phyloP scores from a whole-genome alignment of 129 eudicot species.

The Escallonia rubra region DNA sequence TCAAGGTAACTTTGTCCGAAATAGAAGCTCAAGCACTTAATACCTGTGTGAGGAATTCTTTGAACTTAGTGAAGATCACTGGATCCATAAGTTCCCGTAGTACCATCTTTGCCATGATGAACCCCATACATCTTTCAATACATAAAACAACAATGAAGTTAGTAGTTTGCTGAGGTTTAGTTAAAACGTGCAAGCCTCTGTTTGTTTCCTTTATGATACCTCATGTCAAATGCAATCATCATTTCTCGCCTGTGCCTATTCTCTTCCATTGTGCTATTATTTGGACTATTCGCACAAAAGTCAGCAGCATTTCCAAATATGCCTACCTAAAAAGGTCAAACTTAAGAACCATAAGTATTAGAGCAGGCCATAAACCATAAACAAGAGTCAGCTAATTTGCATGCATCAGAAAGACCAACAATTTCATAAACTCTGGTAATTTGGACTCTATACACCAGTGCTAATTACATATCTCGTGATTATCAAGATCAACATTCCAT shows the following conservation, averaged over 20 bases:
- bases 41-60: slow-evolving; percentile 83
- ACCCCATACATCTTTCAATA: slow-evolving; percentile 78
- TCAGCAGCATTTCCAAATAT: slow-evolving; percentile 95
- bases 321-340: slow-evolving; percentile 57
- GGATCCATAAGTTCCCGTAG: slow-evolving; percentile 97
- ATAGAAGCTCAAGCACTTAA: background rate
- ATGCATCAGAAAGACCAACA: background rate
- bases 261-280: slow-evolving; percentile 20
- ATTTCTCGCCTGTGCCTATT: slow-evolving; percentile 62
- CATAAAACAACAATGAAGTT: slow-evolving; percentile 14
- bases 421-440: background rate
- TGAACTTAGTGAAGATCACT: slow-evolving; percentile 55
- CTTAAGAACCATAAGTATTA: slow-evolving; percentile 12
- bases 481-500: background rate
- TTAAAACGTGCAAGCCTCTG: background rate
- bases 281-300: slow-evolving; percentile 44
- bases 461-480: background rate
- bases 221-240: slow-evolving; percentile 99
- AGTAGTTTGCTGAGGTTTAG: background rate
- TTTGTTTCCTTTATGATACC: slow-evolving; percentile 34
- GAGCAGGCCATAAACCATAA: slow-evolving; percentile 3
- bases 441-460: background rate
- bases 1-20: background rate
- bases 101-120: slow-evolving; percentile 93
- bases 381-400: background rate